Base-by-base conservation (phyloP, 108 stramenopile species). In the Hondaea fermentalgiana region DNA sequence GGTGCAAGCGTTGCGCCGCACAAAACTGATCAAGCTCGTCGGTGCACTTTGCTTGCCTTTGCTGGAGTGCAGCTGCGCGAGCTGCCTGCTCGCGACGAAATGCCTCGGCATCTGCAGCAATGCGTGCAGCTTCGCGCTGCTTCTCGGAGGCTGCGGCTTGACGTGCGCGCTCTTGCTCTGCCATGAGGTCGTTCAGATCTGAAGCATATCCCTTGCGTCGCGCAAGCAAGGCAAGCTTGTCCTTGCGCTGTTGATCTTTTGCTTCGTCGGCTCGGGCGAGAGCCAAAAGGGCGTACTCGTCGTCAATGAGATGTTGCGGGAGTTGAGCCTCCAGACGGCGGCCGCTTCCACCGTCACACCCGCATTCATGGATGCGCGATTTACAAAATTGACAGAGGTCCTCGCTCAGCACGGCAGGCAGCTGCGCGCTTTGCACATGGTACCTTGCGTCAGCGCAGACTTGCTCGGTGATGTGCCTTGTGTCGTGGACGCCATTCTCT, bases 1-100 rank as follows among this genome's bases (percentile, higher is more conserved):
- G 49, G 12, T 53, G 12, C 3, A 6, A 16, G 17, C 28, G 76
- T 23, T 83, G 76, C n/a, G 51, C 51, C 6, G 45, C 76, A 45
- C 76, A 83, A 83, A 83, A 83, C 45, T 53, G n/a, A 23, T 83
- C 76, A 12, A 83, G 51, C 51, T 83, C 76, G 28, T 83, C 76
- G 28, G 76, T 45, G 25, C 76, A 69, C 17, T 69, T 14, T 23
- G 64, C 64, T 16, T 23, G 64, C 17, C 25, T 28, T 10, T 42
- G 14, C 10, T 23, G 8, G 35, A 8, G 64, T 6, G 64, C 64
- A 10, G 35, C 42, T 69, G 10, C 17, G 14, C 17, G 64, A 12
- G 25, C 64, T 42, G 42, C 25, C 42, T 69, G 14, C 64, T 69
- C 64, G 25, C 64, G 25, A 69, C 64, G 64, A 69, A 16, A 42